Evolutionary conservation across 2,329 filamentous ascomycete genomes (phyloP).

Genomic region (Escovopsis sp.): DNA sequence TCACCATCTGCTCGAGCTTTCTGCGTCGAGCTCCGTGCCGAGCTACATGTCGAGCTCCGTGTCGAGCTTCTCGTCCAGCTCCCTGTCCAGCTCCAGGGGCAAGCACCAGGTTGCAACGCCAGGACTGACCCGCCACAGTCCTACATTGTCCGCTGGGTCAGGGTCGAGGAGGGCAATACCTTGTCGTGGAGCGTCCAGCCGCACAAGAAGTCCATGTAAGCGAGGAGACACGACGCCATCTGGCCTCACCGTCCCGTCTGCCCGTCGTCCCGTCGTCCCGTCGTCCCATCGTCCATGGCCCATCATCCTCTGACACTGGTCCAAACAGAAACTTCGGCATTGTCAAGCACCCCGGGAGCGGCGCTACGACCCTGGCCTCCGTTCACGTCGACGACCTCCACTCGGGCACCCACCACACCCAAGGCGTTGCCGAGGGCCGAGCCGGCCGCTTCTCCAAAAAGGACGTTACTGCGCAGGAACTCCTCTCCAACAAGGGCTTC

Average conservation of each 20-base stretch:
- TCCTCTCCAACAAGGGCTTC: conserved; percentile 52
- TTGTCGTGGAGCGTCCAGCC: conserved; percentile 97
- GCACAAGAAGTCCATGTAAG: conserved; percentile 86
- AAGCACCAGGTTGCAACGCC: conserved; percentile 6
- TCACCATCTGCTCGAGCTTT: not conserved
- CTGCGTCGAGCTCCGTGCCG: not conserved
- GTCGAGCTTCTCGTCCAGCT: too few species aligned
- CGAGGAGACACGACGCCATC: not conserved
- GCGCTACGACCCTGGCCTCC: conserved; percentile 32
- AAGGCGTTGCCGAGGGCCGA: conserved; percentile 29
- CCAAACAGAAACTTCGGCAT: conserved; percentile 78
- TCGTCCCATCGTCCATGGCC: too few species aligned
- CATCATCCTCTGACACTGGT: conserved; percentile 3
- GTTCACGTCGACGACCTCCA: conserved; percentile 29
- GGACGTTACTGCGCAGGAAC: conserved; percentile 47
- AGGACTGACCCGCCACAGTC: conserved; percentile 44
- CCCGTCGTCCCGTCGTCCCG: too few species aligned
- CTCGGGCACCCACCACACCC: conserved; percentile 32
- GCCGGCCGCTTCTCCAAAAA: conserved; percentile 36
- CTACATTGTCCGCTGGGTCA: conserved; percentile 95
- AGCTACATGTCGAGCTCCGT: not conserved
- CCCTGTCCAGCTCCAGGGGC: not conserved
- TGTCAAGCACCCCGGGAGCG: conserved; percentile 84
- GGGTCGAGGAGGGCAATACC: conserved; percentile 77
- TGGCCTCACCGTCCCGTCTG: too few species aligned